Percentiles rank a stretch among this genome's conserved stretches.
Evolutionary conservation across 2,329 filamentous ascomycete species (phyloP).

Genomic region (Cytospora mali): DNA sequence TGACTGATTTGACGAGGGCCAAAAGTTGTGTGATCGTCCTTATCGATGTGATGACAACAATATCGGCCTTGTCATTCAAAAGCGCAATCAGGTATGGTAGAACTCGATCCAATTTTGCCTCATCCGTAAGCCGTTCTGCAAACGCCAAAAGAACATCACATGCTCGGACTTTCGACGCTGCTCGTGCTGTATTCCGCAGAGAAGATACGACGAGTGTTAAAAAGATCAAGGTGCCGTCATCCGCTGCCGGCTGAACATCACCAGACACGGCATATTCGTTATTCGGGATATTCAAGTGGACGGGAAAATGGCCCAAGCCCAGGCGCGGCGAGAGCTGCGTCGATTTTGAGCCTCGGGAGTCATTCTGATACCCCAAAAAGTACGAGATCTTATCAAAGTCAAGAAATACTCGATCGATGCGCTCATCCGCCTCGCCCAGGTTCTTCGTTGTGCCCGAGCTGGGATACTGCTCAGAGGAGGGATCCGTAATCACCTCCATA

Average conservation of each 20-base stretch:
- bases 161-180: slow-evolving; percentile 83
- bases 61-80: slow-evolving; percentile 78
- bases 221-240: slow-evolving; percentile 93
- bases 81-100: slow-evolving; percentile 86
- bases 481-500: slow-evolving; percentile 93
- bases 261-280: slow-evolving; percentile 71
- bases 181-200: slow-evolving; percentile 83
- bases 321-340: slow-evolving; percentile 49
- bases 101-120: slow-evolving; percentile 92
- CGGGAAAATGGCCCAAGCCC: slow-evolving; percentile 69
- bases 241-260: slow-evolving; percentile 63
- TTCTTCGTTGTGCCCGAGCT: slow-evolving; percentile 71
- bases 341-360: slow-evolving; percentile 37
- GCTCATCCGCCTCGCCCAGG: slow-evolving; percentile 84
- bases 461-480: slow-evolving; percentile 75
- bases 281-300: slow-evolving; percentile 84
- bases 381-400: slow-evolving; percentile 99
- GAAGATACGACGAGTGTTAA: slow-evolving; percentile 87
- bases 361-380: slow-evolving; percentile 76
- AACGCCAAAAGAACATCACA: slow-evolving; percentile 93
- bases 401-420: slow-evolving; percentile 88
- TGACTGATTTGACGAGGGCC: slow-evolving; percentile 85
- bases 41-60: slow-evolving; percentile 83
- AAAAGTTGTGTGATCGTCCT: slow-evolving; percentile 87
- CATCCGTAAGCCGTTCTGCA: slow-evolving; percentile 86